These are phyloP conservation scores for Balakata baccata DNA, from an alignment of 345 rosid species.

Conservation along the genomic window DNA sequence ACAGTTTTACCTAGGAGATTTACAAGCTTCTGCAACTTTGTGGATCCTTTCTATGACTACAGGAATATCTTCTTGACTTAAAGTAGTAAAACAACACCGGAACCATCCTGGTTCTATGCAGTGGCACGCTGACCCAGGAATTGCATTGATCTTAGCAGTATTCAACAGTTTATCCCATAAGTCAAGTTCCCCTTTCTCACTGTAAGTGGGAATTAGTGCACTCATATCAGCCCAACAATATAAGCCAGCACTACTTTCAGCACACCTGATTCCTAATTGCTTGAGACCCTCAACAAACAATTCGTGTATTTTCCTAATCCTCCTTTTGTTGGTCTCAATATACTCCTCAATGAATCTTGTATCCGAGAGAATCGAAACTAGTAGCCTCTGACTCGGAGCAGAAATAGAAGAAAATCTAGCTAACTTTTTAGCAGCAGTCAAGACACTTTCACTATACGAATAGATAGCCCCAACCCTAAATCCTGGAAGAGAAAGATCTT, in stretches of 20 bases:
- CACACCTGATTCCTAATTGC: slow-evolving; percentile 55
- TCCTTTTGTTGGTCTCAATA: slow-evolving; percentile 49
- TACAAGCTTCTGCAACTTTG: slow-evolving; percentile 46
- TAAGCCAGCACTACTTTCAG: slow-evolving; percentile 65
- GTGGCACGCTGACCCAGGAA: slow-evolving; percentile 90
- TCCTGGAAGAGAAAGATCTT: slow-evolving; percentile 83
- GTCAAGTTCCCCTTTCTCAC: slow-evolving; percentile 87
- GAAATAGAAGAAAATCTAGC: slow-evolving; percentile 75
- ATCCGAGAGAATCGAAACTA: slow-evolving; percentile 75
- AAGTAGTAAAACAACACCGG: slow-evolving; percentile 73
- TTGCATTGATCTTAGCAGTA: slow-evolving; percentile 70
- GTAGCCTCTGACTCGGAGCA: slow-evolving; percentile 67
- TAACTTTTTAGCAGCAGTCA: slow-evolving; percentile 63
- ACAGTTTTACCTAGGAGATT: slow-evolving; percentile 34
- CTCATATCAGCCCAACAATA: slow-evolving; percentile 94
- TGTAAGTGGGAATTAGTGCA: slow-evolving; percentile 55
- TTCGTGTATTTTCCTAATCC: slow-evolving; percentile 44
- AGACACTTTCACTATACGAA: slow-evolving; percentile 61
- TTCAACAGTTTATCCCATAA: slow-evolving; percentile 69
- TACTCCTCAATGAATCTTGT: slow-evolving; percentile 53
- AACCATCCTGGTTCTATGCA: slow-evolving; percentile 98
- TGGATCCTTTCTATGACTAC: slow-evolving; percentile 54
- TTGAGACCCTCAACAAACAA: slow-evolving; percentile 60
- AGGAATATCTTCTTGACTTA: slow-evolving; percentile 61
- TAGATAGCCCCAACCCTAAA: slow-evolving; percentile 78